These are phyloP conservation scores for Alliaria petiolata DNA, from an alignment of 345 rosid genomes.

Conservation along the genomic window DNA sequence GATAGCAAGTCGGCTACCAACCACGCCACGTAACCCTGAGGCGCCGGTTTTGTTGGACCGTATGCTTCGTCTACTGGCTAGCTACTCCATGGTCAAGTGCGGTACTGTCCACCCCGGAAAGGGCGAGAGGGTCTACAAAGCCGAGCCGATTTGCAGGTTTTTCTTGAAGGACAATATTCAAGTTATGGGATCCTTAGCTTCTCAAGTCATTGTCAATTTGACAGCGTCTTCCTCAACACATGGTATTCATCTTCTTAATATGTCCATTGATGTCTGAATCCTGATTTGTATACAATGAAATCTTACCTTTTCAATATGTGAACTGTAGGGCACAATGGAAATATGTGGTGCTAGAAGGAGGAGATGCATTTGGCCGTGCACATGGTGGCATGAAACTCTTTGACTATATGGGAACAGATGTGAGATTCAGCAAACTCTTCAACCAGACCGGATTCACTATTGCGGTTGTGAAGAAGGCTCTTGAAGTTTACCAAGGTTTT, in stretches of 20 bases:
- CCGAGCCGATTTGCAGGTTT: constrained; percentile 43
- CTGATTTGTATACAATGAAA: too few species aligned
- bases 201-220: constrained; percentile 41
- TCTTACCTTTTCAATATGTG: too few species aligned
- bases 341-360: constrained; percentile 50
- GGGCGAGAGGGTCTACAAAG: constrained; percentile 35
- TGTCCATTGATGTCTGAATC: too few species aligned
- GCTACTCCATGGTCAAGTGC: constrained; percentile 37
- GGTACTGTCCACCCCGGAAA: not conserved
- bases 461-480: constrained; percentile 47
- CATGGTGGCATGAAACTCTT: too few species aligned
- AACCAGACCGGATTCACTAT: constrained; percentile 41
- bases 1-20: constrained; percentile 35
- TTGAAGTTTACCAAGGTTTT: constrained; percentile 56
- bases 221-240: too few species aligned
- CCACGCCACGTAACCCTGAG: constrained; percentile 37
- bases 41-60: constrained; percentile 43
- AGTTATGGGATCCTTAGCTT: constrained; percentile 41
- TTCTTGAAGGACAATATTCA: constrained; percentile 29
- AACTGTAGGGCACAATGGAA: constrained; percentile 39
- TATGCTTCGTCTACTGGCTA: constrained; percentile 46
- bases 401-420: too few species aligned
- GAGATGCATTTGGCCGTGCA: constrained; percentile 54
- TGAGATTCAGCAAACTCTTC: too few species aligned
- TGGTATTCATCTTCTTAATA: too few species aligned